phyloP scores from a whole-genome alignment of 768 basidiomycete species.

The Boletus sp. region DNA sequence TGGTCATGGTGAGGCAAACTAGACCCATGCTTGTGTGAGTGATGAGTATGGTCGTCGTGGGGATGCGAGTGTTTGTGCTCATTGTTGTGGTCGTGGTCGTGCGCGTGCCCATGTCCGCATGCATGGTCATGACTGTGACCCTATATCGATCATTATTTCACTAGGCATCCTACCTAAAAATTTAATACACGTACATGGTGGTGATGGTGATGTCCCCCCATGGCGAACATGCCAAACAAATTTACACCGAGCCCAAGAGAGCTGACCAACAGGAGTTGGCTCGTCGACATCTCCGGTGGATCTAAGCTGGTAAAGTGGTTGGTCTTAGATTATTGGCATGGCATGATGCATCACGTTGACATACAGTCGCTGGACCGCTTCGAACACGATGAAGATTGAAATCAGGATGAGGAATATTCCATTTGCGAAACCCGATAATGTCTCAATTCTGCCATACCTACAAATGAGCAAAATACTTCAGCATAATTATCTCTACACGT shows the following conservation, averaged over 20 bases:
- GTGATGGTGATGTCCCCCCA: conserved; percentile 89
- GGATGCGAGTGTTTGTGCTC: conserved; percentile 34
- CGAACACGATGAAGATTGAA: conserved; percentile 97
- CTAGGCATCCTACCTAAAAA: not conserved
- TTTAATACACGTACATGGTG: conserved; percentile 53
- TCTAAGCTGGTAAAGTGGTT: conserved; percentile 55
- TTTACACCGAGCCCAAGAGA: conserved; percentile 89
- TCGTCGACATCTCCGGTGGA: conserved; percentile 98
- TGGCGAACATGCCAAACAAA: conserved; percentile 97
- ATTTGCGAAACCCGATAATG: conserved; percentile 96
- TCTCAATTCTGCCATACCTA: conserved; percentile 95
- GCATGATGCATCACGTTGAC: conserved; percentile 25
- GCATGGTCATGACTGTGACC: conserved; percentile 20
- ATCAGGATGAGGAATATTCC: conserved; percentile 92
- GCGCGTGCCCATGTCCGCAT: conserved; percentile 9
- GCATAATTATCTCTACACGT: not conserved
- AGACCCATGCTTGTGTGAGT: conserved; percentile 14
- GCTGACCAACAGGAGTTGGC: conserved; percentile 86
- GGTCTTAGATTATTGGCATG: not conserved
- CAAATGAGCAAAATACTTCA: not conserved
- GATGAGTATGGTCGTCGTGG: conserved; percentile 30
- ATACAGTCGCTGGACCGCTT: conserved; percentile 92
- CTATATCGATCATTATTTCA: conserved; percentile 5
- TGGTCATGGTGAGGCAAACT: conserved; percentile 19
- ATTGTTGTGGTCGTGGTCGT: conserved; percentile 17